Evolutionary conservation across 2,329 filamentous ascomycete species (phyloP).

Genomic region (Aspergillus unguis): DNA sequence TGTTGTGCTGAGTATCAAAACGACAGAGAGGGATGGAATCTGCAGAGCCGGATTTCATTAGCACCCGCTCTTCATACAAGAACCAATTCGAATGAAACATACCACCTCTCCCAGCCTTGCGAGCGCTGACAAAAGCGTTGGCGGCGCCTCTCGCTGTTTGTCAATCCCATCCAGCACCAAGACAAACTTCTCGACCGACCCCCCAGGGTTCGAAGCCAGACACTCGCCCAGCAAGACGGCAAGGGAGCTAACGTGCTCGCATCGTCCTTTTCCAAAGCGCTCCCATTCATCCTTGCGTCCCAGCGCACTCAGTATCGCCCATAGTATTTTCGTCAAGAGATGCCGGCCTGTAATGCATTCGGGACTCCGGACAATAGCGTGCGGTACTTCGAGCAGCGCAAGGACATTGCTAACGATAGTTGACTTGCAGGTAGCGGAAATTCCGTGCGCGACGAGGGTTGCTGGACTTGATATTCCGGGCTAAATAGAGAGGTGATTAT

Average conservation of each 20-base stretch:
- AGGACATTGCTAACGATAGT: conserved; percentile 65
- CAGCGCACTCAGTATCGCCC: conserved; percentile 36
- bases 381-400: conserved; percentile 52
- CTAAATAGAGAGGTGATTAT: conserved; percentile 19
- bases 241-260: conserved; percentile 77
- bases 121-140: conserved; percentile 75
- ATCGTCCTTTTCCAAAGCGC: conserved; percentile 55
- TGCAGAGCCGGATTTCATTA: conserved; percentile 4
- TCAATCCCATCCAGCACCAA: conserved; percentile 88
- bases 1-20: conserved; percentile 69
- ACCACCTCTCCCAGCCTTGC: conserved; percentile 78
- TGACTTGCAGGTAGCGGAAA: conserved; percentile 83
- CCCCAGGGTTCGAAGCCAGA: conserved; percentile 28
- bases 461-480: conserved; percentile 60
- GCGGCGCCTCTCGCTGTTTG: conserved; percentile 72
- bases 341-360: conserved; percentile 48
- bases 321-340: conserved; percentile 46
- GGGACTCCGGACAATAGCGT: conserved; percentile 42
- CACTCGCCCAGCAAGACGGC: conserved; percentile 63
- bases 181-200: conserved; percentile 59
- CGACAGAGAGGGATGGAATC: conserved; percentile 73
- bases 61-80: not conserved
- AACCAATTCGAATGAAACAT: conserved; percentile 31
- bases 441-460: conserved; percentile 76
- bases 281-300: conserved; percentile 41